Base-by-base conservation (phyloP, 805 yeast genomes). In the Ogataea populi-albae region DNA sequence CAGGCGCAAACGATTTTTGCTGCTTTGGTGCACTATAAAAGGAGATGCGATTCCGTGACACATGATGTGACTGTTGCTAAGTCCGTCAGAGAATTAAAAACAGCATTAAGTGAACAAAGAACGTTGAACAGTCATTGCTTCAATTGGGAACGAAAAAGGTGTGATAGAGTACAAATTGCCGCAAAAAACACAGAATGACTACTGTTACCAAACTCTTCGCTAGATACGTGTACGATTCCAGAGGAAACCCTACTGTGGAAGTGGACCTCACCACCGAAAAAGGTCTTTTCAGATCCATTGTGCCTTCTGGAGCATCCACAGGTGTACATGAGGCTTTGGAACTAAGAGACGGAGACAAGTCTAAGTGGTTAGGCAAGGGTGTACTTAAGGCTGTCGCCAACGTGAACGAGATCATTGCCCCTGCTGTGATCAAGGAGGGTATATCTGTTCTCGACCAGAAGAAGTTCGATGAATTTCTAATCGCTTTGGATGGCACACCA, bases 241-340 rank as follows among this genome's bases (percentile, higher is more conserved):
- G 98, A 75, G 98, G 98, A 74, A 93, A 91, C 82, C 98, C 98
- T 75, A 91, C 98, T 57, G 98, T 93, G 59, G 98, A 93, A 81
- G 98, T 93, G 55, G 98, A 93, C 64, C 62, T 91, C 60, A 74
- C 83, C 78, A 91, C 98, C 63, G 91, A 76, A 49, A 79, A 85
- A 63, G 98, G 98, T 63, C 59, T 78, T 51, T 89, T 87, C 94
- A 85, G 97, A 72, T 79, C 98, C 54, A 89, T 91, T 64, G 98
- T 93, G 47, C 98, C 98, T 68, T 88, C 97, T 52, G 98, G 98
- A 75, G 98, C 98, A 54, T 91, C 98, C 62, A 93, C 98, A 49
- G 98, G 98, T 82, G 69, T 85, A 69, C 95, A 87, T 72, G 98
- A 93, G 79, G 98, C 98, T 57, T 74, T 89, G 57, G 98, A 91